Conservation (phyloP, 176 grass and related monocot genomes). For the Themeda triandra region DNA sequence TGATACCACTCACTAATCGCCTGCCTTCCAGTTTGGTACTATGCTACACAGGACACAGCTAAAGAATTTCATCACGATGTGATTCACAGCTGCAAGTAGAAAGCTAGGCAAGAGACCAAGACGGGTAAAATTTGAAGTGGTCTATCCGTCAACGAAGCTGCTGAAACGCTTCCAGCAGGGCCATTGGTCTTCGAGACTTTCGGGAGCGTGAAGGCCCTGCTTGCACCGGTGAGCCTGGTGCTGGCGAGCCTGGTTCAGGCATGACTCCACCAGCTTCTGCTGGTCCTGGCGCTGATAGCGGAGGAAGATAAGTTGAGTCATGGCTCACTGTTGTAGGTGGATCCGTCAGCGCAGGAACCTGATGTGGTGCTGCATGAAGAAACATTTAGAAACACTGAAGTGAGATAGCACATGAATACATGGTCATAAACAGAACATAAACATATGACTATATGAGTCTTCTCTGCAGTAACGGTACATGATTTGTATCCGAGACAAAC, state of each 20-base stretch:
- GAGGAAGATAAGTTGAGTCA: constrained; percentile 48
- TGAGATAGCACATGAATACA: not conserved
- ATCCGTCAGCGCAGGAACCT: constrained; percentile 52
- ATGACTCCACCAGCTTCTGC: constrained; percentile 62
- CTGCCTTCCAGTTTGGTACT: constrained; percentile 17
- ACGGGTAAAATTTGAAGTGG: constrained; percentile 8
- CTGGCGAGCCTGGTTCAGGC: constrained; percentile 54
- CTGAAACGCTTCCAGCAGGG: constrained; percentile 61
- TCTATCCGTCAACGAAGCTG: constrained; percentile 11
- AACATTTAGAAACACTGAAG: not conserved
- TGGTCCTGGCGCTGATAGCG: constrained; percentile 57
- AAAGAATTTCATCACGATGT: constrained; percentile 1
- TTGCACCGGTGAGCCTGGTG: constrained; percentile 51
- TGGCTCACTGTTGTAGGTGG: constrained; percentile 53
- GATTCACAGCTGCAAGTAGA: constrained; percentile 29
- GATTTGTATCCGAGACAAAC: not conserved
- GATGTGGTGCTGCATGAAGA: constrained; percentile 42
- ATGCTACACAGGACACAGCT: not conserved
- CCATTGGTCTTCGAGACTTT: constrained; percentile 46
- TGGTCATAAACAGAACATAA: not conserved
- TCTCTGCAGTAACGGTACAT: not conserved
- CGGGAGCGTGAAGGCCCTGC: constrained; percentile 43
- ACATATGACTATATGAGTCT: not conserved
- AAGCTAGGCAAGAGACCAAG: constrained; percentile 30
- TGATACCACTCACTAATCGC: not conserved